A percentile compares a stretch with the other conserved stretches of the same genome.
Conservation (phyloP, 2,329 filamentous ascomycete genomes). For the Davidsoniella eucalypti region DNA sequence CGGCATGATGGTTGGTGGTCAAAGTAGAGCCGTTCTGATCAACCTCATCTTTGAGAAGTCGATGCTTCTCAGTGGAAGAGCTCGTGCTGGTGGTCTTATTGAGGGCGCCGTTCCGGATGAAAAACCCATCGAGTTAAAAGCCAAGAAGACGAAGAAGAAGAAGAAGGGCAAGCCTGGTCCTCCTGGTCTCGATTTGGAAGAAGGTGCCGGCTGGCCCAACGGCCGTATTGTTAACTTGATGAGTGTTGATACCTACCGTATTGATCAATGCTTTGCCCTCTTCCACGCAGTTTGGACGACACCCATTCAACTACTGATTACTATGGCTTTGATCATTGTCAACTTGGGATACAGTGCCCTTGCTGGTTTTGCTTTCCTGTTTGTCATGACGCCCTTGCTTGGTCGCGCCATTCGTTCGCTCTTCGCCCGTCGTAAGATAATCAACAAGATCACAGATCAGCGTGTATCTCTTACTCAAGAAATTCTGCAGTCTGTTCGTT, state of each 20-base stretch:
- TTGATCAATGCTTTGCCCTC: constrained; percentile 75
- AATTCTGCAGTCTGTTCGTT: constrained; percentile 76
- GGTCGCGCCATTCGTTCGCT: constrained; percentile 62
- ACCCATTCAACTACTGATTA: constrained; percentile 62
- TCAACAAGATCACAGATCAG: constrained; percentile 91
- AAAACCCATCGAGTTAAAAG: constrained; percentile 29
- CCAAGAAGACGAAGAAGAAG: constrained; percentile 23
- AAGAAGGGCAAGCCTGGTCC: constrained; percentile 22
- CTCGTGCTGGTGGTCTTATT: constrained; percentile 58
- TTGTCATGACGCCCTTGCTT: constrained; percentile 62
- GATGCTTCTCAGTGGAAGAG: constrained; percentile 73
- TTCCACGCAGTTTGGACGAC: constrained; percentile 88
- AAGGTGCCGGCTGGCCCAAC: constrained; percentile 78
- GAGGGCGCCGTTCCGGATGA: constrained; percentile 20
- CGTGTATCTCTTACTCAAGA: constrained; percentile 84
- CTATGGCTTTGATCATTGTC: constrained; percentile 62
- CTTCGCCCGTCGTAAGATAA: constrained; percentile 56
- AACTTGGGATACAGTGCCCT: constrained; percentile 84
- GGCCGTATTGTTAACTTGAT: constrained; percentile 85
- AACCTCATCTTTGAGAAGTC: constrained; percentile 82
- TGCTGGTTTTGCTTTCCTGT: constrained; percentile 68
- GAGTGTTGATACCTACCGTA: constrained; percentile 85
- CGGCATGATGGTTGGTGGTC: constrained; percentile 81
- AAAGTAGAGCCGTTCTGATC: constrained; percentile 67
- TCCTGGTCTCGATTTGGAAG: constrained; percentile 34